Base-by-base conservation (phyloP, 345 rosid species). In the Alliaria petiolata region DNA sequence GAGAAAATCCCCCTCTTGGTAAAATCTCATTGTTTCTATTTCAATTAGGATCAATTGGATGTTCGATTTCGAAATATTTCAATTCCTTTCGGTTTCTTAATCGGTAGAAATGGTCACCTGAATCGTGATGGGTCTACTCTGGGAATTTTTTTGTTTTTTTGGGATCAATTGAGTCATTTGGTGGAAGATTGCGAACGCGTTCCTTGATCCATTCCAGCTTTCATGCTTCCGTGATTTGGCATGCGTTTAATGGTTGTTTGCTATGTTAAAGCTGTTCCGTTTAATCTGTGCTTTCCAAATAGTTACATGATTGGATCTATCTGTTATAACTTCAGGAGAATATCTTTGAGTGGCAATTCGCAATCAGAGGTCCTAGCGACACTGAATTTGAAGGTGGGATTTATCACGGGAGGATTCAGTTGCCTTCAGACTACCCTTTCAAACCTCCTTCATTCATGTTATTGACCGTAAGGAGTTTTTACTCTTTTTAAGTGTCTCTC, bases 291-390 rank as follows among this genome's bases (percentile, higher is more conserved):
- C n/a, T n/a, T n/a, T n/a, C n/a, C n/a, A n/a, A n/a, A n/a, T 45
- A 20, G 30, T 70, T 47, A 47, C 38, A 7, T 58, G 44, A 4
- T 49, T 70, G n/a, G 36, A 0, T 49, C 6, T 7, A 13, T 70
- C 5, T 69, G 34, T 20, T 46, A 0, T 47, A 44, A 26, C 26
- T 28, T 7, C 86, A 93, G 98, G 98, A 93, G 84, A 90, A 90
- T 60, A 83, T 93, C 79, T 90, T 93, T 59, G 98, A 93, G 79
- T 93, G 98, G 97, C 98, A 93, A 79, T 93, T 89, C 47, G 97
- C 97, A 3, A 86, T 91, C 45, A 77, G 89, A 64, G 97, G 97
- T 2, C 93, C 97, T 0, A 0, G 76, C 7, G 96, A 89, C 59
- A 79, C 91, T 16, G 93, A 89, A 64, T 91, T 91, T 45, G 97